Percentiles rank a stretch among this genome's conserved stretches.
phyloP scores from a whole-genome alignment of 805 yeast genomes.

The Brettanomyces sp. region DNA sequence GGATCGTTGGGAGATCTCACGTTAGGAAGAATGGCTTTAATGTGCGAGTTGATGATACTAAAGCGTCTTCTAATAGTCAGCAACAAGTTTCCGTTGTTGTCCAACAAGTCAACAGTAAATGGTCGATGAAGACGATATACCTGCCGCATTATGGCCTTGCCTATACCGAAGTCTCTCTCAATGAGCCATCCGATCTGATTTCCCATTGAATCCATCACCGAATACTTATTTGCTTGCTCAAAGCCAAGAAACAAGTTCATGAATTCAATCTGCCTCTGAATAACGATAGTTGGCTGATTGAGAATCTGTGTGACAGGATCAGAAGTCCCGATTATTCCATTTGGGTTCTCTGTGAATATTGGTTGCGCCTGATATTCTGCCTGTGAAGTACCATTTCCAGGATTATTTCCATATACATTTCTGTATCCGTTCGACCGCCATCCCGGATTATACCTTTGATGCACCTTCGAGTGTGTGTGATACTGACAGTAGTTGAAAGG shows the following conservation, averaged over 20 bases:
- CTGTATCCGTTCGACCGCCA: slow-evolving; percentile 1
- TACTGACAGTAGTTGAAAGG: too few relatives aligned
- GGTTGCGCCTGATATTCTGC: slow-evolving; percentile 23
- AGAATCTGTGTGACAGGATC: slow-evolving; percentile 58
- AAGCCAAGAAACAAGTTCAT: slow-evolving; percentile 83
- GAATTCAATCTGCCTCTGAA: slow-evolving; percentile 82
- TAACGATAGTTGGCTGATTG: slow-evolving; percentile 73
- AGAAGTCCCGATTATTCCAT: slow-evolving; percentile 41
- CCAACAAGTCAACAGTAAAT: slow-evolving; percentile 62
- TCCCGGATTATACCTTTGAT: too few relatives aligned
- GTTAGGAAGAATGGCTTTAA: slow-evolving; percentile 57
- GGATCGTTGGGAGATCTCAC: slow-evolving; percentile 23
- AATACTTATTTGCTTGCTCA: slow-evolving; percentile 82
- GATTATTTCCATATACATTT: neutral
- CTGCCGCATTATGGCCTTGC: slow-evolving; percentile 71
- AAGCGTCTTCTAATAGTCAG: slow-evolving; percentile 74
- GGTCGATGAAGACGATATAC: slow-evolving; percentile 82
- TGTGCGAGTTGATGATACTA: slow-evolving; percentile 80
- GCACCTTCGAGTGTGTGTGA: too few relatives aligned
- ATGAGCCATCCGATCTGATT: slow-evolving; percentile 68
- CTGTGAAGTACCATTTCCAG: neutral
- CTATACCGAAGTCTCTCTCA: slow-evolving; percentile 68
- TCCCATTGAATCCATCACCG: slow-evolving; percentile 65
- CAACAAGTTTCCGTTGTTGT: slow-evolving; percentile 48
- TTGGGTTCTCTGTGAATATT: slow-evolving; percentile 13